These are phyloP conservation scores for Pyrenophora graminea DNA, from an alignment of 2,329 filamentous ascomycete species.

Conservation along the genomic window DNA sequence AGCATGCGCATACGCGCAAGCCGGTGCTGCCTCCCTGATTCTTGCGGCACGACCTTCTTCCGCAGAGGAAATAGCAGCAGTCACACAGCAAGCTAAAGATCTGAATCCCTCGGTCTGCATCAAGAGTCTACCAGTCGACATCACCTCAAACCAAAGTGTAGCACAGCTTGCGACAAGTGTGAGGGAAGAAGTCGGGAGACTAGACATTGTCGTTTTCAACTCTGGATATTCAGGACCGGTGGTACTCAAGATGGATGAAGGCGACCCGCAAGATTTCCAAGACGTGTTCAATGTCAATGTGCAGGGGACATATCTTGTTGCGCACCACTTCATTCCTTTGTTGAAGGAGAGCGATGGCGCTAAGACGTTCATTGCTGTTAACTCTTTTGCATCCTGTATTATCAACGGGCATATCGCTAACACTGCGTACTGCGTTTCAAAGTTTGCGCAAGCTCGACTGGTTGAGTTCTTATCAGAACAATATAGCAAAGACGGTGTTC, in stretches of 20 bases:
- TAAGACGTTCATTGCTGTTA: slow-evolving; percentile 33
- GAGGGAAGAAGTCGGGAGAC: slow-evolving; percentile 24
- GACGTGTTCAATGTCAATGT: slow-evolving; percentile 46
- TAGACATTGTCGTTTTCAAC: slow-evolving; percentile 48
- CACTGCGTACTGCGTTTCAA: slow-evolving; percentile 36
- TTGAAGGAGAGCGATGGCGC: slow-evolving; percentile 22
- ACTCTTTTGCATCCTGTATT: slow-evolving; percentile 42
- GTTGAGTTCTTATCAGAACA: slow-evolving; percentile 34
- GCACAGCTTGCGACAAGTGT: slow-evolving; percentile 26
- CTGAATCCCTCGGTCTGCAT: slow-evolving; percentile 11
- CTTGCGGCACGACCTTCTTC: slow-evolving; percentile 34
- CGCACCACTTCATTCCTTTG: slow-evolving; percentile 43
- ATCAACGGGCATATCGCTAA: slow-evolving; percentile 49
- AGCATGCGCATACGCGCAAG: slow-evolving; percentile 36
- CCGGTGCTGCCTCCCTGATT: slow-evolving; percentile 28
- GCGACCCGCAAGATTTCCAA: slow-evolving; percentile 39
- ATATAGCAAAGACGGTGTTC: slow-evolving; percentile 27
- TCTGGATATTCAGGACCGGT: slow-evolving; percentile 46
- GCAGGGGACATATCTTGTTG: slow-evolving; percentile 45
- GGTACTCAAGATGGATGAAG: slow-evolving; percentile 39
- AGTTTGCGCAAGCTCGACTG: slow-evolving; percentile 36
- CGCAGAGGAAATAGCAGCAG: slow-evolving; percentile 12
- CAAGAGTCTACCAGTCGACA: slow-evolving; percentile 29
- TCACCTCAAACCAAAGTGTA: slow-evolving; percentile 35
- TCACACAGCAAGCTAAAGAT: slow-evolving; percentile 15